Evolutionary conservation across 345 rosid species (phyloP), one percentile per base, ranked within the genome.

Genomic region (Aquilaria sinensis): DNA sequence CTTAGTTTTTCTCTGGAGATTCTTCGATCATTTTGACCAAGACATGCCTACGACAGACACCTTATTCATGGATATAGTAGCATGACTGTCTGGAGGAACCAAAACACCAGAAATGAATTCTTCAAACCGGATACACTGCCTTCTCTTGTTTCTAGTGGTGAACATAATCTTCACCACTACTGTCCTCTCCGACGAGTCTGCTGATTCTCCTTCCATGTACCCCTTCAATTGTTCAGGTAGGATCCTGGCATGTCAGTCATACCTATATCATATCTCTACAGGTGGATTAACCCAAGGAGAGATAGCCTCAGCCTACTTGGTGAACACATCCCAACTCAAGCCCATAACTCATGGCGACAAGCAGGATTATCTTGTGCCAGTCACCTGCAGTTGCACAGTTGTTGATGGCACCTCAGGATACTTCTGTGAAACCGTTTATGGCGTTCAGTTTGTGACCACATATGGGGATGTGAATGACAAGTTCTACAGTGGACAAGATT

Each of bases 321-420:
- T 74, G 49, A 72, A 69, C 12, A 9, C 51, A 43, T 68, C 72
- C 32, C 31, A 60, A 30, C 4, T 74, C 14, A 53, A 66, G 53
- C 67, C 82, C 16, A 68, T 74, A 43, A 56, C 51, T 9, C 57
- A 32, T 59, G 65, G 51, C 47, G 31, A 33, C 48, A 62, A 70
- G 37, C 62, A 68, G 31, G 73, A 60, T 63, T 74, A 57, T 57
- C 72, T 75, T 7, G 62, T 70, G 9, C 58, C 69, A 9, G 71
- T 78, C 46, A 66, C 70, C n/a, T 78, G 82, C 63, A 63, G 61
- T 55, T 78, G 75, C 62, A 74, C 67, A 41, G 71, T 69, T 32
- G 78, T 74, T 31, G 66, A 72, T 64, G 79, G 73, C 65, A 69
- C 68, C 12, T 30, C 2, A 9, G 78, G 66, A 4, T 75, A 69